A percentile compares a stretch with the other conserved stretches of the same genome.
Conservation (phyloP, 371 early-diverging fungal genomes). For the Apophysomyces sp. region DNA sequence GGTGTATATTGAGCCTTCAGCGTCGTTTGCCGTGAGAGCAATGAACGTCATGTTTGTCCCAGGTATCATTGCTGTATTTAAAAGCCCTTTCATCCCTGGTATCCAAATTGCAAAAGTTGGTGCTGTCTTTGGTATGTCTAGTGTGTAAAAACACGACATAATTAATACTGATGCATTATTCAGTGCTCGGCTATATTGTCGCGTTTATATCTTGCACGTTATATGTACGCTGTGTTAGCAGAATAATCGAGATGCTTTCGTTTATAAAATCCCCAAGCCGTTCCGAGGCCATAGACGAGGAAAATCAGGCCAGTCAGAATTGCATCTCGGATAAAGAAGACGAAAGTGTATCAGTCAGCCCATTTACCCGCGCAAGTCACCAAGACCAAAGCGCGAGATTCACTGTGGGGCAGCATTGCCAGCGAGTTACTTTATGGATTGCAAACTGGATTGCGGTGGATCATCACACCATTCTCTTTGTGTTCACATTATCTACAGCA, state of each 20-base stretch:
- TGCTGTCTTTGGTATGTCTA: not conserved
- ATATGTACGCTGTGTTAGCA: conserved; percentile 9
- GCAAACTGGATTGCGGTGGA: not conserved
- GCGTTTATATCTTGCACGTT: conserved; percentile 10
- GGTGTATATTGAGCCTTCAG: not conserved
- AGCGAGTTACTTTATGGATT: not conserved
- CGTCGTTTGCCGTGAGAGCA: not conserved
- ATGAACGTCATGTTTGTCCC: conserved; percentile 5
- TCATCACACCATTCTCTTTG: conserved; percentile 5
- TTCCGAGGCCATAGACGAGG: not conserved
- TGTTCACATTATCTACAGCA: conserved; percentile 18
- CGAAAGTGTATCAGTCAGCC: no score
- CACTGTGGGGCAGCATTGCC: not conserved
- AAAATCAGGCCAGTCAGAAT: no score
- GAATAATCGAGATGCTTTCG: not conserved
- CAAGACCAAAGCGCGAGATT: not conserved
- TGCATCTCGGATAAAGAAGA: no score
- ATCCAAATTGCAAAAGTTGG: not conserved
- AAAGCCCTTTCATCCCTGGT: not conserved
- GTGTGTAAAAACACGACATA: not conserved
- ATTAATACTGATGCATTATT: not conserved
- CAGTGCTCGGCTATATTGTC: conserved; percentile 21
- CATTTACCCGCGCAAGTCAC: not conserved
- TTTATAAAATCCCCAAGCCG: not conserved
- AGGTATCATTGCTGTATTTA: not conserved